Base-by-base conservation (phyloP, 1,284 basidiomycete species). In the Exsudoporus floridanus region DNA sequence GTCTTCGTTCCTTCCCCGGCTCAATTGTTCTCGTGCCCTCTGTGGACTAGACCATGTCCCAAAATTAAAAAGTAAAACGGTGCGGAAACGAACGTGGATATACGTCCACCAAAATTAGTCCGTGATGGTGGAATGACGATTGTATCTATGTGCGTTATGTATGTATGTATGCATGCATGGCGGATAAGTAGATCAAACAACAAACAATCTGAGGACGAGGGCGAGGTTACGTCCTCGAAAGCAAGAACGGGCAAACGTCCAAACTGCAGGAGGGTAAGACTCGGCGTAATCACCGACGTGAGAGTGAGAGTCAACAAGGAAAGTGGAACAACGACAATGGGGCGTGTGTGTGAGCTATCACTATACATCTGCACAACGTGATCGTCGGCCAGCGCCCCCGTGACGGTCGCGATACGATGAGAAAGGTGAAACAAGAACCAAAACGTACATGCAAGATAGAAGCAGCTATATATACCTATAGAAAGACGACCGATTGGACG, bases 381-480 rank as follows among this genome's bases (percentile, higher is more conserved):
- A 16, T 23, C 28, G 10, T 23, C 30, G 4, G 10, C 41, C 6
- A 40, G 35, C 16, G 4, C 10, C 1, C 18, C 4, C 23, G 23
- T 23, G 23, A 4, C 10, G 7, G 7, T 31, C 41, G 13, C 27
- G 13, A 14, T 14, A 13, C 7, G 27, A 8, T 21, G 12, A 13
- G 28, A 30, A 23, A 40, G 5, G 7, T 3, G 18, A 0, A 10
- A 30, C 23, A 30, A 5, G 13, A 21, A 6, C 9, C 8, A 44
- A 25, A 4, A 41, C 43, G 18, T 31, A 51, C 55, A 41, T 39
- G 53, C 40, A 44, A 59, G 46, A 59, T 43, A 30, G 21, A 21
- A 42, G 38, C 12, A 30, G 27, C 28, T 39, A 25, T 30, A 16
- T 51, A 53, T 34, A 35, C 19, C 25, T 7, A 9, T 33, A 46